Evolutionary conservation across 768 basidiomycete genomes (phyloP), one percentile per base, ranked within the genome.

Genomic region (Naematelia encephala): DNA sequence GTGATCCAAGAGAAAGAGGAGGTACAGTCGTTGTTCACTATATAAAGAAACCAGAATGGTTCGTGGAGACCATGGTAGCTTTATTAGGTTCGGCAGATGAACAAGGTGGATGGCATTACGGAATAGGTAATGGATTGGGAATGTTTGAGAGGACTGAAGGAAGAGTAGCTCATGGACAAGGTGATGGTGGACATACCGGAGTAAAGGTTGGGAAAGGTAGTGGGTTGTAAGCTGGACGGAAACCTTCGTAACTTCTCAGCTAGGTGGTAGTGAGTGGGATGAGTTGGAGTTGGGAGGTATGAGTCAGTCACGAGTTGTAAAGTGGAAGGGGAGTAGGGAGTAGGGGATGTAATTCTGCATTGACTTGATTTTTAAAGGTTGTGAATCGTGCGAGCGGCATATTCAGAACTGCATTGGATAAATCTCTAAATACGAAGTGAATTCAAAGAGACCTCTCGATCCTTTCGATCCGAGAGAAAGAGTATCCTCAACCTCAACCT

Each of bases 1-100:
- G 64, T 12, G 84, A 84, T 34, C 81, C 84, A 0, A 82, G 83
- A 34, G 82, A 85, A 42, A 27, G 60, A 8, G 94, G 94, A 2
- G 96, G 94, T 4, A 99, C 94, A 1, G 83, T 93, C 47, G 89
- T 91, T 21, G 91, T 99, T 52, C 94, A 99, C 79, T 97, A 90
- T 75, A 87, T 99, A 82, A 99, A 97, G 85, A 88, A 90, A 76
- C 86, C 90, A 64, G 88, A 89, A 79, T 99, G 94, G 94, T 97
- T 89, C 79, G 77, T 92, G 66, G 94, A 99, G 79, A 90, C 93
- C 4, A 90, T 91, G 11, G 79, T 91, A 11, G 91, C 91, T 16
- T 80, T 99, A 23, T 80, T 97, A 26, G 90, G 88, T 1, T 50
- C 44, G 34, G 43, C 54, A 28, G 57, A 65, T 42, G 61, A 65